Evolutionary conservation across 108 stramenopile species (phyloP).

Genomic region (Licmophora abbreviata): DNA sequence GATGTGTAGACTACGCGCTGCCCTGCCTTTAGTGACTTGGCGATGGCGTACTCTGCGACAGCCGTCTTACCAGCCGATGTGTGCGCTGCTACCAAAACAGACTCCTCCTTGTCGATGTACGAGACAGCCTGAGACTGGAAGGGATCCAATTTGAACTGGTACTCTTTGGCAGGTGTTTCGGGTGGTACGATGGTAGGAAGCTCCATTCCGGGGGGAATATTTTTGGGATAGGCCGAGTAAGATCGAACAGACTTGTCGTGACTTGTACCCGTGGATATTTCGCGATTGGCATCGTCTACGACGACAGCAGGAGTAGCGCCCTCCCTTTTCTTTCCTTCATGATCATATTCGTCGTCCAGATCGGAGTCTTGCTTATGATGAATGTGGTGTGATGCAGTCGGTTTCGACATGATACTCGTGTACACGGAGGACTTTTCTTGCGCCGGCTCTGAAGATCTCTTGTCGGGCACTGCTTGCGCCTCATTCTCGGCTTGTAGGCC

Average conservation of each 20-base stretch:
- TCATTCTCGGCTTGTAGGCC: not conserved
- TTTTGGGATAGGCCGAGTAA: constrained; percentile 72
- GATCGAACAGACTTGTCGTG: constrained; percentile 83
- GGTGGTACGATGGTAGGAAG: constrained; percentile 26
- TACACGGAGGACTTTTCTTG: constrained; percentile 2
- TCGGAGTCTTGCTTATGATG: constrained; percentile 1
- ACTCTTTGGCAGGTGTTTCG: constrained; percentile 82
- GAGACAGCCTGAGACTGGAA: constrained; percentile 91
- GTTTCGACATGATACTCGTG: constrained; percentile 10
- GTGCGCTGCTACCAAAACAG: constrained; percentile 93
- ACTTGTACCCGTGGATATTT: constrained; percentile 73
- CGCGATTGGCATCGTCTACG: constrained; percentile 26
- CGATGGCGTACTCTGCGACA: constrained; percentile 93
- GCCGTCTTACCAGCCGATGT: constrained; percentile 93
- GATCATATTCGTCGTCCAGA: constrained; percentile 10
- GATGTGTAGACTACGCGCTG: constrained; percentile 98
- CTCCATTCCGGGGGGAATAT: constrained; percentile 27
- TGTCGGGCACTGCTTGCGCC: no score
- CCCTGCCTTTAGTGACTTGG: constrained; percentile 86
- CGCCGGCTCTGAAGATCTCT: no score
- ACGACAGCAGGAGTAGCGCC: no score
- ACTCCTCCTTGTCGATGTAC: constrained; percentile 91
- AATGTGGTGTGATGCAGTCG: constrained; percentile 8
- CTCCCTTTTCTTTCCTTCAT: constrained; percentile 10
- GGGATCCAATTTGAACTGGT: constrained; percentile 93